A percentile compares a stretch with the other conserved stretches of the same genome.
Evolutionary conservation across 768 basidiomycete species (phyloP).

Genomic region (Tephrocybe sp.): DNA sequence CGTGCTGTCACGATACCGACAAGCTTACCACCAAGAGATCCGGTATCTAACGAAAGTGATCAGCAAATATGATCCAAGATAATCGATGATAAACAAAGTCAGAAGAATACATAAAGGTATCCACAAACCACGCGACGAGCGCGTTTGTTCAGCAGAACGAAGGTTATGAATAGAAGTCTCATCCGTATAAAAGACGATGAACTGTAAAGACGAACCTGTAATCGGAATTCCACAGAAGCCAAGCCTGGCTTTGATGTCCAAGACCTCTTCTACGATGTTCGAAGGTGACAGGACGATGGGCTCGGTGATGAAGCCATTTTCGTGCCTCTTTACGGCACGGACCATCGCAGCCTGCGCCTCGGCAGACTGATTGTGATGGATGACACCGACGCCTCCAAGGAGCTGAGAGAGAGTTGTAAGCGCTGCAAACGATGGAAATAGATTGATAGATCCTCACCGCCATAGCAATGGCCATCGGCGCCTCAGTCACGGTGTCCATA

Average conservation of each 20-base stretch:
- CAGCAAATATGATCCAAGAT: conserved; percentile 1
- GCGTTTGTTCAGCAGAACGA: conserved; percentile 89
- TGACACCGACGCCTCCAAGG: conserved; percentile 95
- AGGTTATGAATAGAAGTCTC: conserved; percentile 61
- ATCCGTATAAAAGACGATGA: conserved; percentile 32
- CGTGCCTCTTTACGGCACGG: conserved; percentile 94
- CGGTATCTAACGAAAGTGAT: conserved; percentile 62
- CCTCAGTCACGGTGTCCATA: conserved; percentile 99
- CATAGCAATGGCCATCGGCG: conserved; percentile 89
- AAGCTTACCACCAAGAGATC: conserved; percentile 84
- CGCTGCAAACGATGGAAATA: conserved; percentile 8
- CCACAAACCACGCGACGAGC: conserved; percentile 71
- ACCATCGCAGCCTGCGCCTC: conserved; percentile 95
- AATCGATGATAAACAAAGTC: conserved; percentile 23
- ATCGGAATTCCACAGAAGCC: conserved; percentile 98
- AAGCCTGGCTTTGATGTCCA: conserved; percentile 86
- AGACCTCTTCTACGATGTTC: conserved; percentile 80
- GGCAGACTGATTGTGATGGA: conserved; percentile 91
- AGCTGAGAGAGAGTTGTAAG: conserved; percentile 44
- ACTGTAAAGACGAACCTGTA: conserved; percentile 66
- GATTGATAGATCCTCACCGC: conserved; percentile 57
- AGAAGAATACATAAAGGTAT: conserved; percentile 38
- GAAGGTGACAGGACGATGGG: conserved; percentile 85
- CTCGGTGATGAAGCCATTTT: conserved; percentile 97
- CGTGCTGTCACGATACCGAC: conserved; percentile 96